A percentile compares a stretch with the other conserved stretches of the same genome.
Conservation (phyloP, 2,329 filamentous ascomycete species). For the Cytospora mali region DNA sequence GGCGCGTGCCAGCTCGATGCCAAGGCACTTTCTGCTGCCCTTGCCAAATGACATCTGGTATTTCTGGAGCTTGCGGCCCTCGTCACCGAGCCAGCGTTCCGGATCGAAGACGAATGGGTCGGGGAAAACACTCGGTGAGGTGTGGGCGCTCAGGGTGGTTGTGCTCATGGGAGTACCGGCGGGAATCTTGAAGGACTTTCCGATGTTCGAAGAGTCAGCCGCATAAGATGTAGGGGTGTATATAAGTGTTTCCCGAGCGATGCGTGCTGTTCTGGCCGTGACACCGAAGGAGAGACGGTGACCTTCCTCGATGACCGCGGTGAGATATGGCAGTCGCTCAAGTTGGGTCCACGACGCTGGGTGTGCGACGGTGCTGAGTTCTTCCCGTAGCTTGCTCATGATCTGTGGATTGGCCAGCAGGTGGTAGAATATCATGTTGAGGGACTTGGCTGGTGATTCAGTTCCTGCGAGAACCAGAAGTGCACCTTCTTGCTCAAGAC, state of each 20-base stretch:
- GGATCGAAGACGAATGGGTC: conserved; percentile 26
- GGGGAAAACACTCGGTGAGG: conserved; percentile 32
- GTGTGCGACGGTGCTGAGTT: conserved; percentile 9
- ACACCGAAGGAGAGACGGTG: conserved; percentile 32
- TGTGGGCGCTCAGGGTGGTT: conserved; percentile 33
- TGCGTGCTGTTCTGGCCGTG: conserved; percentile 27
- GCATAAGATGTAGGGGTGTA: conserved; percentile 17
- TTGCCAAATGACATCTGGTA: conserved; percentile 32
- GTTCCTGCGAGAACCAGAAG: conserved; percentile 15
- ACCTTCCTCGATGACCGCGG: conserved; percentile 31
- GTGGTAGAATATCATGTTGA: conserved; percentile 20
- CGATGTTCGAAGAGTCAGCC: neutral
- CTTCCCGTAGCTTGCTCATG: conserved; percentile 10
- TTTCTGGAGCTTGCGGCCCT: conserved; percentile 19
- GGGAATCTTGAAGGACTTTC: conserved; percentile 30
- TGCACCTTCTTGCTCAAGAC: conserved; percentile 16
- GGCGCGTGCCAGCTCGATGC: conserved; percentile 33
- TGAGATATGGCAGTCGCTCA: conserved; percentile 32
- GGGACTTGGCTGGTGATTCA: conserved; percentile 17
- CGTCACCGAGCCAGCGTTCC: conserved; percentile 17
- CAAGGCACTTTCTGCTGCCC: conserved; percentile 33
- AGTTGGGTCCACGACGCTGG: conserved; percentile 16
- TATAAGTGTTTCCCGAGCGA: conserved; percentile 16
- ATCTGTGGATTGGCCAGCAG: conserved; percentile 15
- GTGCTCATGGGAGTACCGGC: conserved; percentile 36